Conservation (phyloP, 2,329 filamentous ascomycete species). For the Aspergillus fructus region DNA sequence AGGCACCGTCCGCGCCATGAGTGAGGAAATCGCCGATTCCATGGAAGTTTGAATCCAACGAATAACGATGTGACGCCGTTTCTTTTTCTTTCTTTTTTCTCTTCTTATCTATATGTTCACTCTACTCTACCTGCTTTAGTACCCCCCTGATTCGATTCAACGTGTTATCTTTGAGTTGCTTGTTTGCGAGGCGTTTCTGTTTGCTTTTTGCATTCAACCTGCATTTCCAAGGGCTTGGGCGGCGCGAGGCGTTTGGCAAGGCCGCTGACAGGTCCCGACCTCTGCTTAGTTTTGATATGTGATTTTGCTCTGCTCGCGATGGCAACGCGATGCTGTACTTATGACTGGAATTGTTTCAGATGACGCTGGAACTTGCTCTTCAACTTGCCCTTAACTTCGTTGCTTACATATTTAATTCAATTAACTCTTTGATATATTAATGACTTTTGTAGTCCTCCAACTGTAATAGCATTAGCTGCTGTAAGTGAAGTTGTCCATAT, state of each 20-base stretch:
- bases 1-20: slow-evolving; percentile 51
- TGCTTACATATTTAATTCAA: no score
- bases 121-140: background rate
- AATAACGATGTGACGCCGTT: slow-evolving; percentile 17
- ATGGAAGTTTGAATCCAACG: slow-evolving; percentile 51
- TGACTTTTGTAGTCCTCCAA: no score
- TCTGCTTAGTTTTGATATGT: slow-evolving; percentile 8
- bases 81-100: slow-evolving; percentile 6
- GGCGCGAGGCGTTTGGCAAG: slow-evolving; percentile 20
- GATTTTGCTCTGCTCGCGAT: slow-evolving; percentile 4
- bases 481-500: no score
- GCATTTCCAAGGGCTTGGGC: slow-evolving; percentile 19
- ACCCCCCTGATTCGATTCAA: background rate
- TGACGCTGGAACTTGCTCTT: slow-evolving; percentile 7
- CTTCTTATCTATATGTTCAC: background rate
- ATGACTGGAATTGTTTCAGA: background rate
- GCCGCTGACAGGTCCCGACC: slow-evolving; percentile 12
- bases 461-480: no score
- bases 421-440: no score
- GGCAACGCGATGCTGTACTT: slow-evolving; percentile 3
- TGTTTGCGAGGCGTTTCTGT: slow-evolving; percentile 11
- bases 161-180: background rate
- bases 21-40: slow-evolving; percentile 53
- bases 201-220: slow-evolving; percentile 24
- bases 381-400: background rate